These are phyloP conservation scores for Microsporum audouinii DNA, from an alignment of 2,329 filamentous ascomycete species.

Conservation along the genomic window DNA sequence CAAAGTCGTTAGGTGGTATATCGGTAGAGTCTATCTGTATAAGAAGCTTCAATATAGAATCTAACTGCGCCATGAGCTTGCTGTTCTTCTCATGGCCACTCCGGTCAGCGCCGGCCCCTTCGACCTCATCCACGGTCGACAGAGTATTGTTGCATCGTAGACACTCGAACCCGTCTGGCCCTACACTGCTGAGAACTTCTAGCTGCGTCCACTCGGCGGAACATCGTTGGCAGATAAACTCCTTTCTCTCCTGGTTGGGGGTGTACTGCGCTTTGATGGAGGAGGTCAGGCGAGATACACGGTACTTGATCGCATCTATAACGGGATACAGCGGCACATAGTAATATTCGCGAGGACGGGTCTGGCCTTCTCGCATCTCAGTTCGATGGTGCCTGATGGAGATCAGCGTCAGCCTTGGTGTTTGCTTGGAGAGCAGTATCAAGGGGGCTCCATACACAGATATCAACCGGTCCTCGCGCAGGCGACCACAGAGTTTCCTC, in stretches of 20 bases:
- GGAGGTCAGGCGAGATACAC: conserved; percentile 77
- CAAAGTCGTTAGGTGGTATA: conserved; percentile 40
- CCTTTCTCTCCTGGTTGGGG: conserved; percentile 75
- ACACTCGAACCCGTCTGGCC: conserved; percentile 63
- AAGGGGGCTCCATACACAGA: conserved; percentile 50
- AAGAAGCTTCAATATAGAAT: conserved; percentile 36
- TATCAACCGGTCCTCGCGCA: conserved; percentile 77
- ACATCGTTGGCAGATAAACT: conserved; percentile 75
- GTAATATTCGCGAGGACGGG: conserved; percentile 83
- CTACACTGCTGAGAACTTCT: conserved; percentile 70
- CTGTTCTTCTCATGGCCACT: conserved; percentile 41
- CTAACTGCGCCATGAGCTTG: conserved; percentile 39
- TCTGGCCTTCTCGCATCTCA: conserved; percentile 69
- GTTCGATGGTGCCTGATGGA: conserved; percentile 53
- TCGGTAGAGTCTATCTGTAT: conserved; percentile 39
- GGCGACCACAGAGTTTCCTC: conserved; percentile 73
- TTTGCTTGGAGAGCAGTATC: not conserved
- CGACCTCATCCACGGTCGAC: conserved; percentile 35
- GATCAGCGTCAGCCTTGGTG: conserved; percentile 12
- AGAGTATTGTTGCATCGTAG: conserved; percentile 55
- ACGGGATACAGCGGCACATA: conserved; percentile 92
- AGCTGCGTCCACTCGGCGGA: conserved; percentile 77
- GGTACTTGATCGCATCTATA: conserved; percentile 93
- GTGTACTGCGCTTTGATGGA: conserved; percentile 75
- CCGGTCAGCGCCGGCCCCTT: conserved; percentile 34